These are phyloP conservation scores for Pharus latifolius DNA, from an alignment of 176 grass and related monocot genomes.

Conservation along the genomic window DNA sequence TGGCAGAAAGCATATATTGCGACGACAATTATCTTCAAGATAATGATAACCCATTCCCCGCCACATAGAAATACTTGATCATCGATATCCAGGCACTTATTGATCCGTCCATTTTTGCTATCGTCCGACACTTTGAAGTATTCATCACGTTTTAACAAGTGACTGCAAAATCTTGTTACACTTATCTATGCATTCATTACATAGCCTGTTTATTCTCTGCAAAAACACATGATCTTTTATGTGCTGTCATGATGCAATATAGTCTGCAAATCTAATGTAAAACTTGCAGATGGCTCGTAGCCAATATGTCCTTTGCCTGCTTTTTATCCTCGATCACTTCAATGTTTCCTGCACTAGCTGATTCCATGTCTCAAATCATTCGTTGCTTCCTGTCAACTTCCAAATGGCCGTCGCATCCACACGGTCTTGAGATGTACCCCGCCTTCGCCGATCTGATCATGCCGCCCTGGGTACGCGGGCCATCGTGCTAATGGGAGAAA, in stretches of 20 bases:
- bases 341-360: too few relatives aligned
- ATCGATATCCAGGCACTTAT: too few relatives aligned
- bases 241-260: too few relatives aligned
- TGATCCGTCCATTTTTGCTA: too few relatives aligned
- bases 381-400: background rate
- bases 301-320: background rate
- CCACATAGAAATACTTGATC: too few relatives aligned
- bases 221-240: too few relatives aligned
- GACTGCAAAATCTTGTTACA: background rate
- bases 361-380: background rate
- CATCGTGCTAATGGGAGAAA: too few relatives aligned
- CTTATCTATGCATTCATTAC: background rate
- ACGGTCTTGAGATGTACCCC: background rate
- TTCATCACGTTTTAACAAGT: background rate
- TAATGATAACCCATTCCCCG: background rate
- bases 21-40: conserved; percentile 31
- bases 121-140: background rate
- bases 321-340: background rate
- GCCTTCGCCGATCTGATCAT: too few relatives aligned
- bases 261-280: too few relatives aligned
- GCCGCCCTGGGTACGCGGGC: too few relatives aligned
- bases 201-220: background rate
- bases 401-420: background rate
- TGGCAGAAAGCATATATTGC: conserved; percentile 80
- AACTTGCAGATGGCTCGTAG: too few relatives aligned